These are phyloP conservation scores for Boletus sp. DNA, from an alignment of 768 basidiomycete genomes.

Conservation along the genomic window DNA sequence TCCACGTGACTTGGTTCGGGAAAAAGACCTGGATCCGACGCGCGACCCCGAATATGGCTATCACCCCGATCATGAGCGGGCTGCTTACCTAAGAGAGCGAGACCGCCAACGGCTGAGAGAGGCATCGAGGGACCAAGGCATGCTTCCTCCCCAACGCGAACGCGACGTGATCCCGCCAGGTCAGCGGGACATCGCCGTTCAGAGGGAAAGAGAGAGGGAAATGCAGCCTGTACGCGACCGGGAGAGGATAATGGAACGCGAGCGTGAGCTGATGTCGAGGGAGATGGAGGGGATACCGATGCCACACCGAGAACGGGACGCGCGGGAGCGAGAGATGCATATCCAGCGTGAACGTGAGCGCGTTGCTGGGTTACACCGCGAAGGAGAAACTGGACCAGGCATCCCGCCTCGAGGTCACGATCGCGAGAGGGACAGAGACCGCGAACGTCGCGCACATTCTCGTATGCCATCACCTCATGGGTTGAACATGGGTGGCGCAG, in stretches of 20 bases:
- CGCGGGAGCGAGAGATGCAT: conserved; percentile 27
- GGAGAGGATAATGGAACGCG: conserved; percentile 22
- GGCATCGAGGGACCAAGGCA: conserved; percentile 13
- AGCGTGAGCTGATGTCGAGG: conserved; percentile 21
- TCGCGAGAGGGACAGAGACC: conserved; percentile 31
- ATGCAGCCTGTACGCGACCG: conserved; percentile 18
- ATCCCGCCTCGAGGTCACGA: conserved; percentile 24
- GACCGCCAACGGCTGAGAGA: conserved; percentile 23
- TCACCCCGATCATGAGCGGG: conserved; percentile 21
- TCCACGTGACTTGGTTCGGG: conserved; percentile 23
- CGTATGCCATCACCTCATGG: conserved; percentile 27
- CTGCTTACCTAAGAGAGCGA: conserved; percentile 23
- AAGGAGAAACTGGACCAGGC: conserved; percentile 23
- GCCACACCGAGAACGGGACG: conserved; percentile 24
- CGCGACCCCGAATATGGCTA: conserved; percentile 25
- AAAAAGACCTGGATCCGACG: conserved; percentile 23
- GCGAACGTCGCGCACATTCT: conserved; percentile 27
- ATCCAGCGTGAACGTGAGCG: conserved; percentile 29
- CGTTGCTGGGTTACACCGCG: conserved; percentile 18
- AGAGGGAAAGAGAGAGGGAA: conserved; percentile 26
- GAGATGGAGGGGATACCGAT: conserved; percentile 23
- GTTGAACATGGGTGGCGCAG: conserved; percentile 4
- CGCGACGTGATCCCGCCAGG: conserved; percentile 16
- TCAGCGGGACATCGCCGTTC: conserved; percentile 23
- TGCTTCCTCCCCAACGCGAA: conserved; percentile 24